Evolutionary conservation across 371 early-diverging fungal genomes (phyloP).

Genomic region (Mortierella sp.): DNA sequence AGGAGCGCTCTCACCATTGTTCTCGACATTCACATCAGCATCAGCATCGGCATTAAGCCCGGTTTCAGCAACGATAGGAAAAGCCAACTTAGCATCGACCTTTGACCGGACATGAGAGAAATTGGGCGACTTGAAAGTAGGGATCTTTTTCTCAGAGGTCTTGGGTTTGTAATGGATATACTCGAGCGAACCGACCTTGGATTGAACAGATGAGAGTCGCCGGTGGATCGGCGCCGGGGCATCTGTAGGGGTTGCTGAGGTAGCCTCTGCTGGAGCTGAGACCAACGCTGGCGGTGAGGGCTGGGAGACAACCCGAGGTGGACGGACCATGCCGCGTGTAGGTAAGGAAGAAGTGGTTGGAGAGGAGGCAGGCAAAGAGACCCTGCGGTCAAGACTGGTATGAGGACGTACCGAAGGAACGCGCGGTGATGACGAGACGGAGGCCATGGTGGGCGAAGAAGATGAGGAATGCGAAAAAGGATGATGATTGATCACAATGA

Average conservation of each 20-base stretch:
- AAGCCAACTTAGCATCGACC: conserved; percentile 33
- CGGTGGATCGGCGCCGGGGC: not conserved
- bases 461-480: no score
- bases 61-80: conserved; percentile 5
- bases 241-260: conserved; percentile 2
- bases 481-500: no score
- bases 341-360: conserved; percentile 8
- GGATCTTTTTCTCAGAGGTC: conserved; percentile 40
- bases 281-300: conserved; percentile 13
- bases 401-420: no score
- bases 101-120: conserved; percentile 44
- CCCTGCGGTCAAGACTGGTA: no score
- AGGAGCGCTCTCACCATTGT: no score
- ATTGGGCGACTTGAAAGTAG: conserved; percentile 32
- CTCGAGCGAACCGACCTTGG: conserved; percentile 44
- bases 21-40: not conserved
- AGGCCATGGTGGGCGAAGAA: conserved; percentile 12
- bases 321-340: not conserved
- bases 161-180: conserved; percentile 34
- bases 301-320: conserved; percentile 1
- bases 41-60: not conserved
- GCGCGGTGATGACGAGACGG: conserved; percentile 1
- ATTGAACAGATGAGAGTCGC: conserved; percentile 24
- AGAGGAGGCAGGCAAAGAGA: conserved; percentile 17
- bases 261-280: conserved; percentile 9